Percentiles rank a stretch among this genome's conserved stretches.
phyloP scores from a whole-genome alignment of 2,329 filamentous ascomycete genomes.

The Oidium heveae region DNA sequence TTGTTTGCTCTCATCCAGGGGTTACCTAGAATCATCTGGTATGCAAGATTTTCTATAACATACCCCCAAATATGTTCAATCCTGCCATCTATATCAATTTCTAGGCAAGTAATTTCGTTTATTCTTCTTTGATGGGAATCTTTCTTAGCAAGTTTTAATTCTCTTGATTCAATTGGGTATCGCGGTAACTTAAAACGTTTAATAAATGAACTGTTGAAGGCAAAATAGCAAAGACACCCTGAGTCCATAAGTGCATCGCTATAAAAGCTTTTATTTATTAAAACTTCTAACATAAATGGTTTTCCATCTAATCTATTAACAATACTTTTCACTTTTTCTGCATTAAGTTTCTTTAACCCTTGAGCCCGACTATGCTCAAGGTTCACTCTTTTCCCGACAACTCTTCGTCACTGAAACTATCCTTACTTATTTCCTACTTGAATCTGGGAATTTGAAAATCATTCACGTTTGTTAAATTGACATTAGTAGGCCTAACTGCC shows the following conservation, averaged over 20 bases:
- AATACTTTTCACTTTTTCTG: neutral
- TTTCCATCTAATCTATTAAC: neutral
- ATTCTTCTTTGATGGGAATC: neutral
- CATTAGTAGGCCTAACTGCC: neutral
- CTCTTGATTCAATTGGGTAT: neutral
- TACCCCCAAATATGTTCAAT: too few species aligned
- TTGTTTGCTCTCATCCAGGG: too few species aligned
- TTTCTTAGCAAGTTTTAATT: too few species aligned
- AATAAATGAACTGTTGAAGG: neutral
- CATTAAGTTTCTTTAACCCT: neutral
- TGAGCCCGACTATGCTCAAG: neutral
- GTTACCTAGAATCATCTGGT: too few species aligned
- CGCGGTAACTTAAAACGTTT: neutral
- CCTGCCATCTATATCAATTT: too few species aligned
- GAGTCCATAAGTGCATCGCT: neutral
- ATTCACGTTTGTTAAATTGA: neutral
- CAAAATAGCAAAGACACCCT: neutral
- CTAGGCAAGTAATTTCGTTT: neutral
- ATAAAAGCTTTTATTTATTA: constrained; percentile 1
- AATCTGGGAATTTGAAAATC: neutral
- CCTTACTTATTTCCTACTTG: neutral
- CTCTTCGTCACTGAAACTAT: neutral
- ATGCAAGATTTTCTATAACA: too few species aligned
- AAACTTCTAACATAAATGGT: neutral
- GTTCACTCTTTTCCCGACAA: neutral